Evolutionary conservation across 2,329 filamentous ascomycete species (phyloP).

Genomic region (Xylariales sp.): DNA sequence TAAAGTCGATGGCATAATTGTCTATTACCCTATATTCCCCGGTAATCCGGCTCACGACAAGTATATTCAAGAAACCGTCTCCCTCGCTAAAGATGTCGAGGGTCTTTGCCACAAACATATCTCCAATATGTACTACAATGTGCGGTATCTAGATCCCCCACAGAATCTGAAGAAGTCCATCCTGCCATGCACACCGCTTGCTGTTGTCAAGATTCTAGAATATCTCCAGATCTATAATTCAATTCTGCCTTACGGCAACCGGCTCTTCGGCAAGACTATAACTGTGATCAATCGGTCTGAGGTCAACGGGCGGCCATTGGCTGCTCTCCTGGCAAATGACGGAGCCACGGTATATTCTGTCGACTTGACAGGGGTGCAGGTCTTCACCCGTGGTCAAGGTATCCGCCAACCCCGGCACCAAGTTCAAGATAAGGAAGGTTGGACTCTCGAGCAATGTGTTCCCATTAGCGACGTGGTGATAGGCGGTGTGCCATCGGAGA

Average conservation of each 20-base stretch:
- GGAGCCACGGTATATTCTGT: slow-evolving; percentile 96
- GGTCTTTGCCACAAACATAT: slow-evolving; percentile 93
- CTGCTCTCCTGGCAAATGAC: slow-evolving; percentile 93
- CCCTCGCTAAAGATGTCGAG: slow-evolving; percentile 92
- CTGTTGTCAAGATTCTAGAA: slow-evolving; percentile 96
- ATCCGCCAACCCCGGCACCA: slow-evolving; percentile 88
- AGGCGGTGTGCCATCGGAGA: slow-evolving; percentile 87
- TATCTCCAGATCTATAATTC: slow-evolving; percentile 96
- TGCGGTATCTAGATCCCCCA: slow-evolving; percentile 88
- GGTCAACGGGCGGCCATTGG: slow-evolving; percentile 92
- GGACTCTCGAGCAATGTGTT: slow-evolving; percentile 82
- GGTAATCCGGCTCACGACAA: slow-evolving; percentile 85
- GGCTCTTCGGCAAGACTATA: slow-evolving; percentile 91
- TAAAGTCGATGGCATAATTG: slow-evolving; percentile 86
- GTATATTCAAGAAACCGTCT: slow-evolving; percentile 95
- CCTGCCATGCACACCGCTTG: slow-evolving; percentile 93
- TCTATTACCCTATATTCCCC: slow-evolving; percentile 97
- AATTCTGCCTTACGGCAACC: slow-evolving; percentile 90
- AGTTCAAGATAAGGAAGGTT: slow-evolving; percentile 83
- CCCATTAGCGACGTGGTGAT: slow-evolving; percentile 95
- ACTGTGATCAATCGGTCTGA: slow-evolving; percentile 97
- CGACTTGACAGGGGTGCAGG: slow-evolving; percentile 89
- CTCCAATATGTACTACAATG: slow-evolving; percentile 99
- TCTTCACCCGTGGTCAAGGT: slow-evolving; percentile 90
- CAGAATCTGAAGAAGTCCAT: slow-evolving; percentile 86